Evolutionary conservation across 345 rosid genomes (phyloP).

Genomic region (Ailanthus altissimus): DNA sequence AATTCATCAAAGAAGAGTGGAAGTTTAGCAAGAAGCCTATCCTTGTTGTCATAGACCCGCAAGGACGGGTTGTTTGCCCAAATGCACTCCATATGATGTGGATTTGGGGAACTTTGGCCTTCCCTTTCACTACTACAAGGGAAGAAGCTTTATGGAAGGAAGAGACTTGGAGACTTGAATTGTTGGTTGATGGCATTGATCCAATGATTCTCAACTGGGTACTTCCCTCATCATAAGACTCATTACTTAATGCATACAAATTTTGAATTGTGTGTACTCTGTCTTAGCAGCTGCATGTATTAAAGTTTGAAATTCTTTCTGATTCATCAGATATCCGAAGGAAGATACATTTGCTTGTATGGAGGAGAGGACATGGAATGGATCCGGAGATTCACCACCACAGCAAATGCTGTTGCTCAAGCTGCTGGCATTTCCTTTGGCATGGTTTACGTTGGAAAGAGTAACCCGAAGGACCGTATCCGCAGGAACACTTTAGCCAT

Average conservation of each 20-base stretch:
- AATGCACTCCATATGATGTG: conserved; percentile 87
- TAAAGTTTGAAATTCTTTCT: conserved; percentile 4
- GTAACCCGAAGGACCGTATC: conserved; percentile 54
- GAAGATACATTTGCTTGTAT: conserved; percentile 60
- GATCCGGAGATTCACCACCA: conserved; percentile 51
- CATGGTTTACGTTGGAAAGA: conserved; percentile 74
- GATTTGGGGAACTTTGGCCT: conserved; percentile 75
- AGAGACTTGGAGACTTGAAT: conserved; percentile 60
- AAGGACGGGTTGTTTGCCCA: conserved; percentile 66
- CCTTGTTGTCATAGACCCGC: conserved; percentile 73
- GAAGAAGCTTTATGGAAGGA: conserved; percentile 67
- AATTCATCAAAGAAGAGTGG: conserved; percentile 66
- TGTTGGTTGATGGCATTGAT: conserved; percentile 56
- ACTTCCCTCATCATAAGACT: background rate
- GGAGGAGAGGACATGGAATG: conserved; percentile 81
- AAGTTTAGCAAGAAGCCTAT: conserved; percentile 63
- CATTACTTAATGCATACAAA: background rate
- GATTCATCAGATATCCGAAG: conserved; percentile 41
- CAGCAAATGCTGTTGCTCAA: conserved; percentile 37
- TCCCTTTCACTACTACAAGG: conserved; percentile 65
- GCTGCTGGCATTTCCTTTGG: conserved; percentile 43
- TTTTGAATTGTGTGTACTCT: background rate
- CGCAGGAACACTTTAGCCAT: conserved; percentile 40
- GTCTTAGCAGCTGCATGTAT: background rate
- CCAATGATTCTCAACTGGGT: conserved; percentile 52